Percentiles rank a stretch among this genome's conserved stretches.
These are phyloP conservation scores for Cordyceps cicadae DNA, from an alignment of 2,329 filamentous ascomycete species.

Conservation along the genomic window DNA sequence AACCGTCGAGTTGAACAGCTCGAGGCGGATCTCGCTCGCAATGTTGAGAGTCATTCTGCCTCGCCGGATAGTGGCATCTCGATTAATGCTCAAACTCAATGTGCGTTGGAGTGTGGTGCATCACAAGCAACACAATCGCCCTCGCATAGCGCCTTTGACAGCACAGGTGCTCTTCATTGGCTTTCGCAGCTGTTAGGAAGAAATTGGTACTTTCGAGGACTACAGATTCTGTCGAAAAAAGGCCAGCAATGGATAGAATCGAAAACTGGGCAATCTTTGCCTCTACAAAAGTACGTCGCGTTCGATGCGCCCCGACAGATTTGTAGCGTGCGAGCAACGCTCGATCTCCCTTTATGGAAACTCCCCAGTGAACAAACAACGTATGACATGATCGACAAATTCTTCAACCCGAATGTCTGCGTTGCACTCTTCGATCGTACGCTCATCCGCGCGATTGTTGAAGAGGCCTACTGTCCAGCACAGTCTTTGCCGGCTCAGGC, in stretches of 20 bases:
- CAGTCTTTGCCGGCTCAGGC: constrained; percentile 11
- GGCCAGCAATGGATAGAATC: constrained; percentile 12
- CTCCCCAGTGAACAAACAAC: neutral
- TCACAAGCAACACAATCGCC: neutral
- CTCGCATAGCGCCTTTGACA: neutral
- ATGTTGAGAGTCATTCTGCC: neutral
- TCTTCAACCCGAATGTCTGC: neutral
- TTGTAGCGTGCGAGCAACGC: neutral
- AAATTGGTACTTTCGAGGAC: constrained; percentile 15
- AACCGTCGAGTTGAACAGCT: constrained; percentile 1
- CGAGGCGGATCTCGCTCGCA: constrained; percentile 1
- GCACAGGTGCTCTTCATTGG: too few species aligned
- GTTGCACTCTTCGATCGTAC: constrained; percentile 5
- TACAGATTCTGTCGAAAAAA: constrained; percentile 12
- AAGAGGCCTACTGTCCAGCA: constrained; percentile 6
- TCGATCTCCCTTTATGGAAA: neutral
- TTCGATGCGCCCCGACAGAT: neutral
- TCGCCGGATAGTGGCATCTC: neutral
- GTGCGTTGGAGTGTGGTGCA: neutral
- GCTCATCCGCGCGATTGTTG: constrained; percentile 7
- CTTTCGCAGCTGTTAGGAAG: neutral
- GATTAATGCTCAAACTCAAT: neutral
- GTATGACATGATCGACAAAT: neutral
- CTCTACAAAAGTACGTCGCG: neutral
- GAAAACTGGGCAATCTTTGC: neutral